Evolutionary conservation across 768 basidiomycete species (phyloP).

Genomic region (Mycena filopes): DNA sequence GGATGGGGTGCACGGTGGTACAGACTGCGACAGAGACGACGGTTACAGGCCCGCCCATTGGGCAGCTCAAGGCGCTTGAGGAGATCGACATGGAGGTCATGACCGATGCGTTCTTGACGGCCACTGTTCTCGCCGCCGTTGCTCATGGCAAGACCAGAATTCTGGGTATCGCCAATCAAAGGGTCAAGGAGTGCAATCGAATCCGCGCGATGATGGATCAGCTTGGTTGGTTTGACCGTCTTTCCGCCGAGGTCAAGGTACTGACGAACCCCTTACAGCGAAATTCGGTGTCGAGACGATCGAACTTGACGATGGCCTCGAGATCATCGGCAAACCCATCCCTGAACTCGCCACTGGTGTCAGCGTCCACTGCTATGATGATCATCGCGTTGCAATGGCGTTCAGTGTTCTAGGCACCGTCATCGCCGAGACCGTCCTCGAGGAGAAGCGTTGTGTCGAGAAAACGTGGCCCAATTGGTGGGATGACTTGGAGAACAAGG

Average conservation of each 20-base stretch:
- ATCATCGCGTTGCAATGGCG: conserved; percentile 99
- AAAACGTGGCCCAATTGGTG: conserved; percentile 99
- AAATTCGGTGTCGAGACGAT: conserved; percentile 95
- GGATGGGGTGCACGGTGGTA: conserved; percentile 92
- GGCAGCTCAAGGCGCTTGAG: conserved; percentile 83
- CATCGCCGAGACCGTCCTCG: conserved; percentile 79
- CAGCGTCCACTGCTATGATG: conserved; percentile 95
- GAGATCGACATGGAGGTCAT: conserved; percentile 98
- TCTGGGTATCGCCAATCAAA: conserved; percentile 94
- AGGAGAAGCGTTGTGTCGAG: conserved; percentile 97
- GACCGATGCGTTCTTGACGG: conserved; percentile 99
- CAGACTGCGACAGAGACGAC: conserved; percentile 93
- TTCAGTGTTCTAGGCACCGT: conserved; percentile 90
- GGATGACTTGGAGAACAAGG: conserved; percentile 98
- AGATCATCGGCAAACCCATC: conserved; percentile 84
- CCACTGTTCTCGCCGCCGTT: conserved; percentile 91
- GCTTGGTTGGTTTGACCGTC: conserved; percentile 68
- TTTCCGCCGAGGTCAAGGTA: neutral
- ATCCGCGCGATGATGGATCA: conserved; percentile 98
- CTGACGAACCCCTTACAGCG: conserved; percentile 59
- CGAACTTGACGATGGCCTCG: conserved; percentile 93
- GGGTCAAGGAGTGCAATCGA: conserved; percentile 98
- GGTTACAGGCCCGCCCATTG: conserved; percentile 88
- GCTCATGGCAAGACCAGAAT: conserved; percentile 80
- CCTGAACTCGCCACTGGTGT: conserved; percentile 72